These are phyloP conservation scores for Ormosia semicastrata DNA, from an alignment of 306 rosid genomes.

Conservation along the genomic window DNA sequence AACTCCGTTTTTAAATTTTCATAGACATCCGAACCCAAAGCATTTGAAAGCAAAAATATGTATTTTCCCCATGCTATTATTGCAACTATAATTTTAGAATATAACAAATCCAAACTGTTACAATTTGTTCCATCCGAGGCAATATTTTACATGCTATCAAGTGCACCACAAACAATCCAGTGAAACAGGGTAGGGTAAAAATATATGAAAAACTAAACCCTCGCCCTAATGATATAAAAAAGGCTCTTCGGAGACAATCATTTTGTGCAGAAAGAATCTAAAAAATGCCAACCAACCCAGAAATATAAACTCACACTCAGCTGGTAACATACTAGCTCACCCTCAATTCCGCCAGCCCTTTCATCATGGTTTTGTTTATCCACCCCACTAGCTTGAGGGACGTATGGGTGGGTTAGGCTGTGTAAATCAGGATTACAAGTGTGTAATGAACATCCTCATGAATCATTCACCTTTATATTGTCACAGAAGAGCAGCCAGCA, in stretches of 20 bases:
- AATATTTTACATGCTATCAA: background rate
- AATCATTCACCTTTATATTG: constrained; percentile 1
- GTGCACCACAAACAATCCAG: background rate
- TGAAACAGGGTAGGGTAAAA: background rate
- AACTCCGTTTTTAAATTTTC: background rate
- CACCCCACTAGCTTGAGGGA: constrained; percentile 22
- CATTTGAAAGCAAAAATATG: background rate
- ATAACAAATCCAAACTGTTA: background rate
- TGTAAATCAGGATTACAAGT: constrained; percentile 47
- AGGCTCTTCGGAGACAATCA: constrained; percentile 33
- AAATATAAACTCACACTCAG: constrained; percentile 33
- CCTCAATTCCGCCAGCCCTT: constrained; percentile 44
- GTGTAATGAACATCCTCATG: constrained; percentile 36
- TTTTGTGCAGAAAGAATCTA: constrained; percentile 43
- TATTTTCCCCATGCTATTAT: background rate
- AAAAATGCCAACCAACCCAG: constrained; percentile 42
- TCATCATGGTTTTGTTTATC: constrained; percentile 27
- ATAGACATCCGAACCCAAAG: background rate
- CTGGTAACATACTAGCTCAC: constrained; percentile 35
- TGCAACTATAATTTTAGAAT: background rate
- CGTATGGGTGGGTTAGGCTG: constrained; percentile 24
- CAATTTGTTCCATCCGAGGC: background rate
- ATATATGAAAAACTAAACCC: constrained; percentile 13
- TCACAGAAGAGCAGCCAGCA: constrained; percentile 70
- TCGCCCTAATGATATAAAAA: constrained; percentile 22